Evolutionary conservation across 805 yeast genomes (phyloP).

Genomic region (Lachancea thermotolerans): DNA sequence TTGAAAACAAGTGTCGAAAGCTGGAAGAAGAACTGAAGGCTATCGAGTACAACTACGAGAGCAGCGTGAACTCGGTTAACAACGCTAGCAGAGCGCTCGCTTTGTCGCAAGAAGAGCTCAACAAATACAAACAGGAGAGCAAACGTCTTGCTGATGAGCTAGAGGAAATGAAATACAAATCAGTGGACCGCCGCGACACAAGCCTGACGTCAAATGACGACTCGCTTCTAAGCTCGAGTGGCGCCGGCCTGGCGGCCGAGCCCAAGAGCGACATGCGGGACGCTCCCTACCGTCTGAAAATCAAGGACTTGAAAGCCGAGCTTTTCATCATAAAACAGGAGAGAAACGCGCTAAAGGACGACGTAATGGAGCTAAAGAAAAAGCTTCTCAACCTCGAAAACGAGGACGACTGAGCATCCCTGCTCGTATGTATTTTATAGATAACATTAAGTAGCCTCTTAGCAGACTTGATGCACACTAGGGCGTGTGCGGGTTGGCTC

Average conservation of each 20-base stretch:
- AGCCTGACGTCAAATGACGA: conserved; percentile 24
- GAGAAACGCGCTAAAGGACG: conserved; percentile 68
- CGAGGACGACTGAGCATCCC: conserved; percentile 3
- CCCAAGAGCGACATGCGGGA: conserved; percentile 27
- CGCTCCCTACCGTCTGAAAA: conserved; percentile 65
- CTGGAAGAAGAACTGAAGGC: conserved; percentile 14
- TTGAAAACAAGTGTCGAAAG: conserved; percentile 29
- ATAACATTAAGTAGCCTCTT: too few relatives aligned
- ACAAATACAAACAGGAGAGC: conserved; percentile 49
- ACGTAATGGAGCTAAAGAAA: conserved; percentile 52
- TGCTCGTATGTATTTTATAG: neutral
- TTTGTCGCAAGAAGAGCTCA: conserved; percentile 64
- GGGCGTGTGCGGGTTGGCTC: neutral
- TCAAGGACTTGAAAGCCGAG: conserved; percentile 80
- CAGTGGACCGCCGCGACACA: conserved; percentile 13
- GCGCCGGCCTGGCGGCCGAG: conserved; percentile 17
- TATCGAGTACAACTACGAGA: conserved; percentile 57
- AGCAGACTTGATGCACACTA: too few relatives aligned
- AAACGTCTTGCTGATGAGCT: conserved; percentile 55
- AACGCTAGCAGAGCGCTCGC: conserved; percentile 71
- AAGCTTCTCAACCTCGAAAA: conserved; percentile 33
- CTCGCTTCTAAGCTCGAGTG: conserved; percentile 7
- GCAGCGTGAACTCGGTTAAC: conserved; percentile 63
- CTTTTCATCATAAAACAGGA: conserved; percentile 75
- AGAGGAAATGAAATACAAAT: conserved; percentile 54